Evolutionary conservation across 345 rosid species (phyloP).

Genomic region (Anastatica hierochuntica): DNA sequence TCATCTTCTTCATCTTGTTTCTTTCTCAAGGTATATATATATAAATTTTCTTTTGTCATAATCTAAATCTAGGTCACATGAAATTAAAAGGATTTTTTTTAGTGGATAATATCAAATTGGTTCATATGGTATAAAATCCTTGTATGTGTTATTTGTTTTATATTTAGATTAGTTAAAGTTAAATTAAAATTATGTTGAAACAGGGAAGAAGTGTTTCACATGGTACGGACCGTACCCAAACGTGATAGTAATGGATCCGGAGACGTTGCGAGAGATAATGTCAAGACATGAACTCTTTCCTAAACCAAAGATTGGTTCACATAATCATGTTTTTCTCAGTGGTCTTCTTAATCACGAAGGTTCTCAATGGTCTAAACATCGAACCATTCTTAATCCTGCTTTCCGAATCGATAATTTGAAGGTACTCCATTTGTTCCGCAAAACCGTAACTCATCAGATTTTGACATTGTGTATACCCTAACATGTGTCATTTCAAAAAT

Average conservation of each 20-base stretch:
- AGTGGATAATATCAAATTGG: too few species aligned
- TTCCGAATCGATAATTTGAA: slow-evolving; percentile 41
- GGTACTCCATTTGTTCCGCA: too few species aligned
- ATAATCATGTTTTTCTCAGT: slow-evolving; percentile 21
- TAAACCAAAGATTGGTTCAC: slow-evolving; percentile 26
- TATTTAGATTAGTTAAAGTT: not conserved
- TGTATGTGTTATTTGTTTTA: not conserved
- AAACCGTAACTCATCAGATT: too few species aligned
- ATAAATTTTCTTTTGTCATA: slow-evolving; percentile 5
- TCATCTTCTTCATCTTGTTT: slow-evolving; percentile 7
- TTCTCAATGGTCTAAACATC: slow-evolving; percentile 43
- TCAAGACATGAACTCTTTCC: slow-evolving; percentile 30
- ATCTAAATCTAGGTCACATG: not conserved
- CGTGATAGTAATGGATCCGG: slow-evolving; percentile 35
- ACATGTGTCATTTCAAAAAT: too few species aligned
- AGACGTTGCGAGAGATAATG: slow-evolving; percentile 29
- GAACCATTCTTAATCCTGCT: slow-evolving; percentile 45
- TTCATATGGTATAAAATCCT: too few species aligned
- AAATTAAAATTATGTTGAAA: too few species aligned
- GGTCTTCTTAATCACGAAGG: slow-evolving; percentile 39
- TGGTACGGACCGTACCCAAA: slow-evolving; percentile 38
- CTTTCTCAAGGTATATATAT: not conserved
- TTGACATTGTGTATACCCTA: too few species aligned
- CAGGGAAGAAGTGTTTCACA: slow-evolving; percentile 36
- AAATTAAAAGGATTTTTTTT: too few species aligned